Base-by-base conservation (phyloP, 1,284 basidiomycete species). In the Cryptococcus hybrid region DNA sequence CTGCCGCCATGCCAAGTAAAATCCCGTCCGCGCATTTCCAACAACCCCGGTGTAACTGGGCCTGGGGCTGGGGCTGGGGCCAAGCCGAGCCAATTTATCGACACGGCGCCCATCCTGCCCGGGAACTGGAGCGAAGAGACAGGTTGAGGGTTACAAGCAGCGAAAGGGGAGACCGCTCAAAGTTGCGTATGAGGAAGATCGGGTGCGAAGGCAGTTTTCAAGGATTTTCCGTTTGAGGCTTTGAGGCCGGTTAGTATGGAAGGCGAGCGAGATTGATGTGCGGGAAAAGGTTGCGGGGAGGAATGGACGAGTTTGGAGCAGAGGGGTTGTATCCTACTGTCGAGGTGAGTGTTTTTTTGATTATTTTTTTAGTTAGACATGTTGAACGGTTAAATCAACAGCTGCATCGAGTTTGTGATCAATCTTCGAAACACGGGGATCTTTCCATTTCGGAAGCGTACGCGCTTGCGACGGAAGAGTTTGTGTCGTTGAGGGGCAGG, bases 181-280 rank as follows among this genome's bases (percentile, higher is more conserved):
- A 8, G 84, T 98, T 58, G 82, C 84, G 51, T 97, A 95, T 75
- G 67, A 89, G 36, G 91, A 94, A 73, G 95, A 99, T 78, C 82
- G 84, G 58, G 81, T 98, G 54, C 86, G 95, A 47, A 82, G 86
- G 55, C 90, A 92, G 75, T 51, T 99, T 98, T 94, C 81, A 82
- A 83, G 54, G 95, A 99, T 79, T 94, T 97, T 73, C 93, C 95
- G 2, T 98, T 97, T 74, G 94, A 99, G 79, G 88, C 91, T 1
- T 89, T 94, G 75, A 83, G 93, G 44, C 87, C 92, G 2, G 82
- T 83, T 12, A 87, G 84, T 9, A 77, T 83, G 0, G 95, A 99
- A 79, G 70, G 73, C 38, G 67, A 67, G 57, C n/a, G 71, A 70
- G 30, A 69, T 80, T 40, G 81, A 81, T 46, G 83, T 78, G 39